Base-by-base conservation (phyloP, 352 stramenopile species). In the Globisporangium solare region DNA sequence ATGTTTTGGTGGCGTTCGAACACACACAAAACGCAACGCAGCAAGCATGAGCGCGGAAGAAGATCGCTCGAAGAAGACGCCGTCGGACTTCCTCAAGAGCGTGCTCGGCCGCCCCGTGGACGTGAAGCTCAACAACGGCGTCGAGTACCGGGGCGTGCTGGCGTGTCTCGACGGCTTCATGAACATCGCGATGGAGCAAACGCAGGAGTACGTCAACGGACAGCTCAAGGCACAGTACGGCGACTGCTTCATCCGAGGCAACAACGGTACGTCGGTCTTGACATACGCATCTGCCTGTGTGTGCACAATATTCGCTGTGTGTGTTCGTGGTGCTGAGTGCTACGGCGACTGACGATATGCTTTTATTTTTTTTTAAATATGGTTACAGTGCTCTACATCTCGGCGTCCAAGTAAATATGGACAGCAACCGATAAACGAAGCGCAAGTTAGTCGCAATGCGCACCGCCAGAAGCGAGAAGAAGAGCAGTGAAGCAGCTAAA, bases 161-260 rank as follows among this genome's bases (percentile, higher is more conserved):
- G 97, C 95, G 17, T 99, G 97, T 70, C 85, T 99, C 41, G 98
- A 99, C 83, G 97, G 97, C 37, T 99, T 99, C 76, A 98, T 99
- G 96, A 99, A 99, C 81, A 99, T 99, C 79, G 97, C 97, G 37
- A 98, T 99, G 96, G 97, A 99, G 76, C 97, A 99, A 77, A 99
- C 97, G 54, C 97, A 99, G 67, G 98, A 99, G 77, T 99, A 98
- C 75, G 86, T 98, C 39, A 97, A 99, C 79, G 98, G 97, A 11
- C 94, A 99, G 74, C 86, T 99, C 54, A 99, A 98, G 74, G 88
- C 92, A 24, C 98, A 99, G 69, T 99, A 99, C 80, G 97, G 97
- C 52, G 98, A 99, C 77, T 99, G 97, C 81, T 99, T 99, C 68
- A 99, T 99, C 74, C 96, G 98, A 54, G 97, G 98, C 39, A 99